These are phyloP conservation scores for Ustulina deusta DNA, from an alignment of 2,329 filamentous ascomycete genomes.

Conservation along the genomic window DNA sequence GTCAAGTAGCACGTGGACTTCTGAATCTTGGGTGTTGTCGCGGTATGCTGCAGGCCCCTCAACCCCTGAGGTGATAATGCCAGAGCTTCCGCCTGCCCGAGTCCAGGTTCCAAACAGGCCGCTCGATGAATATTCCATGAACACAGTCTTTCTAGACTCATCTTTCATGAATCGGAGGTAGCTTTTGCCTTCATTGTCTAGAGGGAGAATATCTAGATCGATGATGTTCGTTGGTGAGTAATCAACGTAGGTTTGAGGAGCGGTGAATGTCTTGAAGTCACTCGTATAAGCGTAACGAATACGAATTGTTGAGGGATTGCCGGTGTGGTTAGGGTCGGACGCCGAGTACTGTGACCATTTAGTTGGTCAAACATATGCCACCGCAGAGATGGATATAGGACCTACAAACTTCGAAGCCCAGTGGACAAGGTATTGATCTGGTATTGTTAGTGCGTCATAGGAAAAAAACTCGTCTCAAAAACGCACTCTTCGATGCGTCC, in stretches of 20 bases:
- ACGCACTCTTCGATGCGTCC: constrained; percentile 58
- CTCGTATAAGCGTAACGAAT: constrained; percentile 68
- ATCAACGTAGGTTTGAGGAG: constrained; percentile 64
- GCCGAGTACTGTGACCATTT: constrained; percentile 55
- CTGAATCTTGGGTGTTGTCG: constrained; percentile 56
- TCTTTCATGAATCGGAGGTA: constrained; percentile 69
- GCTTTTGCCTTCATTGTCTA: constrained; percentile 54
- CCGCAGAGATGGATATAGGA: neutral
- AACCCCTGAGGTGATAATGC: constrained; percentile 57
- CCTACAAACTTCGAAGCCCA: constrained; percentile 62
- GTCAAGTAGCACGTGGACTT: constrained; percentile 63
- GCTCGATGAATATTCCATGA: constrained; percentile 60
- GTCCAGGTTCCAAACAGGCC: constrained; percentile 66
- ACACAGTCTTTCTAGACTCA: constrained; percentile 64
- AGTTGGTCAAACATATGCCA: neutral
- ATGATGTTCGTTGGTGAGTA: constrained; percentile 62
- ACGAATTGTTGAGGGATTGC: constrained; percentile 56
- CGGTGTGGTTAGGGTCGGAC: constrained; percentile 62
- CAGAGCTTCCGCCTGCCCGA: constrained; percentile 57
- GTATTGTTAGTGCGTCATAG: constrained; percentile 19
- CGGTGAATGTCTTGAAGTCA: constrained; percentile 65
- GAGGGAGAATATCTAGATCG: constrained; percentile 67
- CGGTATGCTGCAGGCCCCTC: constrained; percentile 60
- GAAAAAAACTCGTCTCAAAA: neutral
- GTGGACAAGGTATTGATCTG: constrained; percentile 59